Percentiles rank a stretch among this genome's conserved stretches.
Conservation (phyloP, 1,139 yeast species). For the Pichia sp. region DNA sequence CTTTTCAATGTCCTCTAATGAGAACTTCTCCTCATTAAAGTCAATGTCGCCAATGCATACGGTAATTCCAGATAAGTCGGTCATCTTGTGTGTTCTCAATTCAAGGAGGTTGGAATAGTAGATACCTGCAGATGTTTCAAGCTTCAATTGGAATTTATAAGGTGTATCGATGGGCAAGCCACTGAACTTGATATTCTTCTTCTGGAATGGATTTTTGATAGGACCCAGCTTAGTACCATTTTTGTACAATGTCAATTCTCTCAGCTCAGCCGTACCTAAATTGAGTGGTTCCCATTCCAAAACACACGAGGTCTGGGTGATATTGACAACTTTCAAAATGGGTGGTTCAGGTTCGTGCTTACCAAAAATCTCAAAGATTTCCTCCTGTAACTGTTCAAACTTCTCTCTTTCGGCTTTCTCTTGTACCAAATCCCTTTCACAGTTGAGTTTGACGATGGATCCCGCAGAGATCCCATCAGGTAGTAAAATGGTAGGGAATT, state of each 20-base stretch:
- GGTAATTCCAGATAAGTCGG: conserved; percentile 89
- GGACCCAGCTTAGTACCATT: conserved; percentile 75
- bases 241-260: conserved; percentile 70
- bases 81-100: conserved; percentile 90
- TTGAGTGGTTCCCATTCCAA: conserved; percentile 88
- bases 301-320: conserved; percentile 92
- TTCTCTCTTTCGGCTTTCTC: conserved; percentile 54
- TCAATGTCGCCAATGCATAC: conserved; percentile 82
- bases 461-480: conserved; percentile 94
- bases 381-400: conserved; percentile 64
- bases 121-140: conserved; percentile 86
- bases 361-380: conserved; percentile 69
- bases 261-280: conserved; percentile 76
- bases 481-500: conserved; percentile 85
- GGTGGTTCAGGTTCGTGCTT: conserved; percentile 68
- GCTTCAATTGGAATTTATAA: conserved; percentile 70
- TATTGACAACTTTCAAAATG: conserved; percentile 60
- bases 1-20: conserved; percentile 53
- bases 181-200: conserved; percentile 79
- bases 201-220: conserved; percentile 76
- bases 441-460: conserved; percentile 79
- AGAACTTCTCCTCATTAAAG: conserved; percentile 44
- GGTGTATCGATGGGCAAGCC: conserved; percentile 85
- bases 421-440: conserved; percentile 70
- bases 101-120: conserved; percentile 61